Base-by-base conservation (phyloP, 768 basidiomycete species). In the Podaxis mareebaensis region DNA sequence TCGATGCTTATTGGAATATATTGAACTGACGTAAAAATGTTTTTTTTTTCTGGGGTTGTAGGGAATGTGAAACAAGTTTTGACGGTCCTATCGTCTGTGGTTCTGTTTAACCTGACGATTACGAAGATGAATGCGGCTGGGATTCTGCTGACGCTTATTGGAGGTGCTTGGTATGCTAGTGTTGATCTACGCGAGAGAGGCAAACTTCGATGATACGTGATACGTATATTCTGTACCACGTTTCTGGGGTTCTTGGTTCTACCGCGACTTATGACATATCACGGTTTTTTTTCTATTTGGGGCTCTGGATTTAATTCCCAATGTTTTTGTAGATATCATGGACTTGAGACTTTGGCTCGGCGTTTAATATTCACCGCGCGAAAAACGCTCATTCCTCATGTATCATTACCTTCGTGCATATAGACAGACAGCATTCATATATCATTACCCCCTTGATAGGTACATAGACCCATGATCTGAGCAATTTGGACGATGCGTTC, bases 51-150 rank as follows among this genome's bases (percentile, higher is more conserved):
- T 53, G 70, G 26, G 3, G 3, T 3, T 63, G 3, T 68, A 92
- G 92, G 87, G 58, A 95, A 95, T 73, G 89, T 96, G 55, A 98
- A 98, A 75, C 96, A 97, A 71, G 96, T 95, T 10, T 73, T 97
- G 69, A 96, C 95, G 2, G 87, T 97, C 62, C 78, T 94, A 10
- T 85, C 89, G 49, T 92, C 94, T 0, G 93, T 99, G 4, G 67
- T 81, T 40, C 81, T 99, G 26, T 99, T 99, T 74, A 76, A 95
- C 72, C 76, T 98, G 49, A 83, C 85, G 3, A 92, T 99, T 73
- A 91, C 89, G 10, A 78, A 81, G 24, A 83, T 82, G 65, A 99
- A 99, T 72, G 88, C 84, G 7, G 66, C 92, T 48, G 97, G 97
- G 1, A 96, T 99, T 61, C 39, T 81, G 8, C 76, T 97, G 53